Evolutionary conservation across 495 filamentous ascomycete species (phyloP).

Genomic region (Lophium mytilinum): DNA sequence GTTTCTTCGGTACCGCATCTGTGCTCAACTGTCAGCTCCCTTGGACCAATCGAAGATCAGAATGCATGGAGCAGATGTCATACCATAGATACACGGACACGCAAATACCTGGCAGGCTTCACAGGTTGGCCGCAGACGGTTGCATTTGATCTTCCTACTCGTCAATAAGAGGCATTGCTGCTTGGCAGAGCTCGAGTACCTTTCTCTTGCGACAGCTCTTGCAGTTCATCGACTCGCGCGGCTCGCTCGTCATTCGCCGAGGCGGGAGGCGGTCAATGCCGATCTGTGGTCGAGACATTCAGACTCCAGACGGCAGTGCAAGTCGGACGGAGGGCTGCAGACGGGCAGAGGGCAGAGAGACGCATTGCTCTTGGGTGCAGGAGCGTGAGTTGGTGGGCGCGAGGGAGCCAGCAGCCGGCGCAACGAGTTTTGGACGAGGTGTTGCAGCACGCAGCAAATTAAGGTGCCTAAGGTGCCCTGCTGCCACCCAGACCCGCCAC

Average conservation of each 20-base stretch:
- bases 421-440: conserved; percentile 9
- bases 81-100: conserved; percentile 83
- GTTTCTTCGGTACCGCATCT: conserved; percentile 85
- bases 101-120: conserved; percentile 85
- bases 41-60: neutral
- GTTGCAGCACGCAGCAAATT: conserved; percentile 22
- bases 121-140: conserved; percentile 72
- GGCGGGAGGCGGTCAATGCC: conserved; percentile 75
- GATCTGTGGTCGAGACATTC: conserved; percentile 68
- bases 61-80: conserved; percentile 19
- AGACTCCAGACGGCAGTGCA: conserved; percentile 10
- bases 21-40: conserved; percentile 3
- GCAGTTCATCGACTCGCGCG: conserved; percentile 87
- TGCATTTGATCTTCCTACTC: conserved; percentile 72
- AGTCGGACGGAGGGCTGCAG: conserved; percentile 7
- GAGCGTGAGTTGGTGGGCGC: neutral
- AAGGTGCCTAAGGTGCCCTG: conserved; percentile 8
- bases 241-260: conserved; percentile 64
- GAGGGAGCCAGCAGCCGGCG: conserved; percentile 3
- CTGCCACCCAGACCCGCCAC: conserved; percentile 1
- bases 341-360: conserved; percentile 2
- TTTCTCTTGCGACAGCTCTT: conserved; percentile 87
- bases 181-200: conserved; percentile 35
- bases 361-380: conserved; percentile 16
- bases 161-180: conserved; percentile 8